phyloP scores from a whole-genome alignment of 2,329 filamentous ascomycete species.

The Dichotomopilus funicola region DNA sequence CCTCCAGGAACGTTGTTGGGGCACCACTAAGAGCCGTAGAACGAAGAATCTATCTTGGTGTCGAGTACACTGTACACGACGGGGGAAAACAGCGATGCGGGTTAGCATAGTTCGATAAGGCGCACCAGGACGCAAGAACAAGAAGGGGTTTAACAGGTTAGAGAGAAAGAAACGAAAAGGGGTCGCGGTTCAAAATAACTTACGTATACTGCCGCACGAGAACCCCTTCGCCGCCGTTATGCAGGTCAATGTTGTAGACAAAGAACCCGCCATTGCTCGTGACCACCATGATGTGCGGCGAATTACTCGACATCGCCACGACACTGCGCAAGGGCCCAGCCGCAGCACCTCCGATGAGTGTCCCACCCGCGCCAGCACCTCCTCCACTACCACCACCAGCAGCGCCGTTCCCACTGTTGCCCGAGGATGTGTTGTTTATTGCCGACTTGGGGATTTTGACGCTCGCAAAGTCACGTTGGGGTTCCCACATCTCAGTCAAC shows the following conservation, averaged over 20 bases:
- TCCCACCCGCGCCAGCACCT: constrained; percentile 21
- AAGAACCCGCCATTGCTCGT: constrained; percentile 95
- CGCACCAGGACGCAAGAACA: too few species aligned
- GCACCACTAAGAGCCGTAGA: constrained; percentile 34
- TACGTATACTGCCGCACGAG: constrained; percentile 90
- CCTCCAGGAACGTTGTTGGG: neutral
- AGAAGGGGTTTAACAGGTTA: too few species aligned
- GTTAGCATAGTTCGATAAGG: neutral
- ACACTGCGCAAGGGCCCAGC: constrained; percentile 66
- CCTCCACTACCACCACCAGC: too few species aligned
- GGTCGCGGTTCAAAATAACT: constrained; percentile 33
- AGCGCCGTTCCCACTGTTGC: too few species aligned
- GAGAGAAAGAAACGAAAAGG: too few species aligned
- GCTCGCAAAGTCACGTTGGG: constrained; percentile 88
- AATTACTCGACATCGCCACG: constrained; percentile 94
- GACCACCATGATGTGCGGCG: constrained; percentile 95
- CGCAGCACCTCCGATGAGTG: constrained; percentile 22
- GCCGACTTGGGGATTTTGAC: constrained; percentile 74
- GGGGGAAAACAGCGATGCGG: neutral
- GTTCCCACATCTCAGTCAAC: constrained; percentile 97
- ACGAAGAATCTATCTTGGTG: constrained; percentile 46
- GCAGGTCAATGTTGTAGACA: constrained; percentile 91
- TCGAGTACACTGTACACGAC: constrained; percentile 42
- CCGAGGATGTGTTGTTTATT: constrained; percentile 13
- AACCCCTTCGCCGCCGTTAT: constrained; percentile 86